phyloP scores from a whole-genome alignment of 2,329 filamentous ascomycete species.

The Simplicillium aogashimaense region DNA sequence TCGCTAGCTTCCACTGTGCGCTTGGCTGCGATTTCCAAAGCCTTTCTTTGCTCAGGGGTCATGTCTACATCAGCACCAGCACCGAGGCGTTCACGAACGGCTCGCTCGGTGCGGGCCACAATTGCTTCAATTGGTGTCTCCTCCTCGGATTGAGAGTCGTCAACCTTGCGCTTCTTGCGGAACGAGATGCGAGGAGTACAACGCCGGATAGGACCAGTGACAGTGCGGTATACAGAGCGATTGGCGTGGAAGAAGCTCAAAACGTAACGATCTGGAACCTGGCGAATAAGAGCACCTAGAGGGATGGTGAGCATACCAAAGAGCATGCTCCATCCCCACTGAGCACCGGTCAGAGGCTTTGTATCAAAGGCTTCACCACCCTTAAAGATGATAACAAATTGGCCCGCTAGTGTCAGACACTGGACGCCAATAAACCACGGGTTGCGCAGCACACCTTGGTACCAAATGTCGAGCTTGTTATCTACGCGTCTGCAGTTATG shows the following conservation, averaged over 20 bases:
- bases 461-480: constrained; percentile 70
- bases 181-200: constrained; percentile 12
- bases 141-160: constrained; percentile 12
- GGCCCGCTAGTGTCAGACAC: constrained; percentile 56
- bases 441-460: constrained; percentile 65
- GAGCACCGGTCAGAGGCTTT: constrained; percentile 45
- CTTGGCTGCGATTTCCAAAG: constrained; percentile 7
- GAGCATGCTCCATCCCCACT: constrained; percentile 63
- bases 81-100: constrained; percentile 6
- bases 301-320: constrained; percentile 60
- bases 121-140: constrained; percentile 15
- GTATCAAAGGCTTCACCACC: constrained; percentile 60
- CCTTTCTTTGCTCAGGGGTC: constrained; percentile 11
- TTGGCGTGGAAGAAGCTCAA: constrained; percentile 15
- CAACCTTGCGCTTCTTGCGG: constrained; percentile 12
- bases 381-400: constrained; percentile 63
- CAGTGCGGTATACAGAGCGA: constrained; percentile 8
- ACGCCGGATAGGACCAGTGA: constrained; percentile 12
- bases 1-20: constrained; percentile 4
- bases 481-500: constrained; percentile 72
- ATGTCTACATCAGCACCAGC: constrained; percentile 10
- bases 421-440: constrained; percentile 67
- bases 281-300: constrained; percentile 35
- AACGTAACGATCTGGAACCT: constrained; percentile 26
- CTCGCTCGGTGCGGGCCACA: constrained; percentile 8